Conservation (phyloP, 2,329 filamentous ascomycete species). For the Verruconis gallopava region DNA sequence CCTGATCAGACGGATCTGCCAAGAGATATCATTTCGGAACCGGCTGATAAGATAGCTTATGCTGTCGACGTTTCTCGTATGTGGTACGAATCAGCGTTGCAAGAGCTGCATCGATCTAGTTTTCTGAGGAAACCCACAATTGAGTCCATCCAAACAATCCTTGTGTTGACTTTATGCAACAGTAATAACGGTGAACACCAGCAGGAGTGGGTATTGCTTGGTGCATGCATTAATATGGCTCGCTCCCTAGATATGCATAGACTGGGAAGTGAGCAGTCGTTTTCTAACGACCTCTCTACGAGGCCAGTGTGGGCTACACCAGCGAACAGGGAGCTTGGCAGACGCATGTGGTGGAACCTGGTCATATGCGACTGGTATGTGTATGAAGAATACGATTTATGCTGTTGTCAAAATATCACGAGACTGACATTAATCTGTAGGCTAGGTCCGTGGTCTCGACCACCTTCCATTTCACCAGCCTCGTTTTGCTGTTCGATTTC, state of each 20-base stretch:
- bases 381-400: too few relatives aligned
- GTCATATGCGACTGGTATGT: constrained; percentile 9
- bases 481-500: constrained; percentile 10
- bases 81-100: constrained; percentile 9
- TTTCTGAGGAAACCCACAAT: constrained; percentile 4
- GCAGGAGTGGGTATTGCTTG: constrained; percentile 8
- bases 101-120: constrained; percentile 8
- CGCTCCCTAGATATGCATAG: constrained; percentile 10
- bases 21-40: constrained; percentile 3
- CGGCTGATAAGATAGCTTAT: constrained; percentile 4
- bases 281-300: not conserved
- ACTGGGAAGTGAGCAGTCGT: constrained; percentile 6
- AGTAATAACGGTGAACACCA: constrained; percentile 9
- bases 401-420: too few relatives aligned
- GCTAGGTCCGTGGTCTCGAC: constrained; percentile 9
- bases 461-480: constrained; percentile 8
- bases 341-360: constrained; percentile 10
- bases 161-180: constrained; percentile 9
- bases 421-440: too few relatives aligned
- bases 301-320: constrained; percentile 7
- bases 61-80: constrained; percentile 8
- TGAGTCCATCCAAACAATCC: constrained; percentile 6
- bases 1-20: constrained; percentile 8
- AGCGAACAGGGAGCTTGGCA: constrained; percentile 7
- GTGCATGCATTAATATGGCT: constrained; percentile 6